Conservation (phyloP, 257 asterid species). For the Pogostemon cablin region DNA sequence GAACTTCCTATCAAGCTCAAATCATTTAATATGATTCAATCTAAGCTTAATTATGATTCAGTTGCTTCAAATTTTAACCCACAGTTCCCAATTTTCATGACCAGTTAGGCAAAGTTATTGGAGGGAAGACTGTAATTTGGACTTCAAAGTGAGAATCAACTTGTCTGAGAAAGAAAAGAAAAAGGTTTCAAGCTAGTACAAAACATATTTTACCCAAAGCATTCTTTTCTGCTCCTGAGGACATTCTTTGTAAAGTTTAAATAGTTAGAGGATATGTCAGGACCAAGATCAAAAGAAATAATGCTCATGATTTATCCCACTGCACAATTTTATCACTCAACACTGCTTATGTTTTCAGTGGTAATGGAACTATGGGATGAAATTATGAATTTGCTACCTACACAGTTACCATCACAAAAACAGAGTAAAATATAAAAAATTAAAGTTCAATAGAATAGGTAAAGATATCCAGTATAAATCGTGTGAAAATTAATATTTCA, state of each 20-base stretch:
- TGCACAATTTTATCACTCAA: neutral
- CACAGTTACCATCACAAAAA: neutral
- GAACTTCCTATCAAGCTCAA: slow-evolving; percentile 5
- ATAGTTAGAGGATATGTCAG: neutral
- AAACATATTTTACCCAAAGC: too few relatives aligned
- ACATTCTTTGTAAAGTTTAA: neutral
- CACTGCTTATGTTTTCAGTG: neutral
- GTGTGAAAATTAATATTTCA: neutral
- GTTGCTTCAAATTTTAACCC: neutral
- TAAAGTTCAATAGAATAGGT: neutral
- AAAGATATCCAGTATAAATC: neutral
- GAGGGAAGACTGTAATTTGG: too few relatives aligned
- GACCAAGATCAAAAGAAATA: neutral
- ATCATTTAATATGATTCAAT: neutral
- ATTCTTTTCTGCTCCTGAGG: too few relatives aligned
- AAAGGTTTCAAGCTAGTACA: too few relatives aligned
- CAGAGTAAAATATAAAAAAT: neutral
- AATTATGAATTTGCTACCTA: neutral
- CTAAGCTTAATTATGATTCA: neutral
- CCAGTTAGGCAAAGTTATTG: too few relatives aligned
- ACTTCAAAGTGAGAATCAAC: too few relatives aligned
- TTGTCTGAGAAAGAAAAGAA: too few relatives aligned
- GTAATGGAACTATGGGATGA: neutral
- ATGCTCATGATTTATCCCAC: neutral
- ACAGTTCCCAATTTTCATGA: neutral